These are phyloP conservation scores for Nepenthes mirabilis DNA, from an alignment of 148 eudicot species.

Conservation along the genomic window DNA sequence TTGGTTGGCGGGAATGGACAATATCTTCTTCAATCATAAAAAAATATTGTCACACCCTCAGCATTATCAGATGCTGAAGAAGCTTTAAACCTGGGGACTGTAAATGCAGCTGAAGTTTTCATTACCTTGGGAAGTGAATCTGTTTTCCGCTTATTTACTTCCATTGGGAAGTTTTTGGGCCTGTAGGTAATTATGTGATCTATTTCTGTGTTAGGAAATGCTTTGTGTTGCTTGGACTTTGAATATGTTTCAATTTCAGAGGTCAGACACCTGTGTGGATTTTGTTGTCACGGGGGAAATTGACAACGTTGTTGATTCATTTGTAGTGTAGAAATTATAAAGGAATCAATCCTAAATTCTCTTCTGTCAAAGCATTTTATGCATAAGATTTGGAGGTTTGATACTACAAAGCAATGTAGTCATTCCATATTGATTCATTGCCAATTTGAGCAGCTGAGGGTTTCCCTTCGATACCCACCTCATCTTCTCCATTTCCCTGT, in stretches of 20 bases:
- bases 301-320: no score
- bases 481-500: no score
- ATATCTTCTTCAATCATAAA: slow-evolving; percentile 69
- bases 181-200: slow-evolving; percentile 50
- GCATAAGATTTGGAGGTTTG: no score
- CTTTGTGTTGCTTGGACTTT: no score
- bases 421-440: not conserved
- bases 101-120: slow-evolving; percentile 64
- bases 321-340: no score
- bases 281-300: no score
- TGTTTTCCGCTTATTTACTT: slow-evolving; percentile 75
- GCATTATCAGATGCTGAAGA: slow-evolving; percentile 76
- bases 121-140: slow-evolving; percentile 65
- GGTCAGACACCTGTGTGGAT: no score
- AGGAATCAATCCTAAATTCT: no score
- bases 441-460: not conserved
- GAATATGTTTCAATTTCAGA: no score
- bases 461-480: no score
- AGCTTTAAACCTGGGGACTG: slow-evolving; percentile 68
- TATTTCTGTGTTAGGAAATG: not conserved
- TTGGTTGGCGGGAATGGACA: slow-evolving; percentile 62
- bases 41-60: slow-evolving; percentile 44
- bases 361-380: no score
- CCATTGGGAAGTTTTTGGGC: slow-evolving; percentile 82
- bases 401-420: not conserved